phyloP scores from a whole-genome alignment of 768 basidiomycete genomes.

The Tricholoma saponaceum region DNA sequence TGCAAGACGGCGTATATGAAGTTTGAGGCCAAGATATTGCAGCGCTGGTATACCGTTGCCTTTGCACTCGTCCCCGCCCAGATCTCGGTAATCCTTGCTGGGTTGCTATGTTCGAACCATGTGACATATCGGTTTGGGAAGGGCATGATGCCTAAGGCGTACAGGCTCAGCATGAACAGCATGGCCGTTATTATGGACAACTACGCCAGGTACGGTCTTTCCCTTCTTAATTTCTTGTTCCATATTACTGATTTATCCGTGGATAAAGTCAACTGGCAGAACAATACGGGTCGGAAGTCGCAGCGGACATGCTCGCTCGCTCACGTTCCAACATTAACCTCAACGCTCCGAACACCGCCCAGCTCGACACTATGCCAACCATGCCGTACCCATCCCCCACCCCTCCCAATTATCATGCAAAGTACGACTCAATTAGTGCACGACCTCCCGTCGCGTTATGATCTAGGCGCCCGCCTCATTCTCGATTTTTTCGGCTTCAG shows the following conservation, averaged over 20 bases:
- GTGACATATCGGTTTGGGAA: slow-evolving; percentile 86
- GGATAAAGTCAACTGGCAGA: background rate
- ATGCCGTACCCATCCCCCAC: slow-evolving; percentile 19
- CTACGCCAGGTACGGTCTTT: slow-evolving; percentile 58
- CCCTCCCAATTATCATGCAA: slow-evolving; percentile 17
- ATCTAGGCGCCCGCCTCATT: background rate
- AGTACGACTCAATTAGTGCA: slow-evolving; percentile 20
- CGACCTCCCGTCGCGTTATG: slow-evolving; percentile 3
- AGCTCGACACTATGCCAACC: slow-evolving; percentile 15
- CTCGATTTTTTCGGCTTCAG: too few species aligned
- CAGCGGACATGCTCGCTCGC: slow-evolving; percentile 47
- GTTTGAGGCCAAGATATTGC: slow-evolving; percentile 51
- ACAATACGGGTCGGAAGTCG: slow-evolving; percentile 27
- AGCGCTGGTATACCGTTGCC: slow-evolving; percentile 58
- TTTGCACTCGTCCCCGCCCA: slow-evolving; percentile 70
- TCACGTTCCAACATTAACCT: slow-evolving; percentile 43
- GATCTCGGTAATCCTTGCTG: slow-evolving; percentile 56
- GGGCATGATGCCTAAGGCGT: slow-evolving; percentile 84
- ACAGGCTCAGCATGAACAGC: slow-evolving; percentile 62
- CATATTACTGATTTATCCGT: background rate
- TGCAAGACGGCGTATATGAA: slow-evolving; percentile 65
- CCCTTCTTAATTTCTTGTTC: background rate
- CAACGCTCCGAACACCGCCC: slow-evolving; percentile 11
- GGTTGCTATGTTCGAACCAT: slow-evolving; percentile 73
- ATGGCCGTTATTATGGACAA: slow-evolving; percentile 85